Evolutionary conservation across 306 rosid genomes (phyloP).

Genomic region (Arachis hypogaea): DNA sequence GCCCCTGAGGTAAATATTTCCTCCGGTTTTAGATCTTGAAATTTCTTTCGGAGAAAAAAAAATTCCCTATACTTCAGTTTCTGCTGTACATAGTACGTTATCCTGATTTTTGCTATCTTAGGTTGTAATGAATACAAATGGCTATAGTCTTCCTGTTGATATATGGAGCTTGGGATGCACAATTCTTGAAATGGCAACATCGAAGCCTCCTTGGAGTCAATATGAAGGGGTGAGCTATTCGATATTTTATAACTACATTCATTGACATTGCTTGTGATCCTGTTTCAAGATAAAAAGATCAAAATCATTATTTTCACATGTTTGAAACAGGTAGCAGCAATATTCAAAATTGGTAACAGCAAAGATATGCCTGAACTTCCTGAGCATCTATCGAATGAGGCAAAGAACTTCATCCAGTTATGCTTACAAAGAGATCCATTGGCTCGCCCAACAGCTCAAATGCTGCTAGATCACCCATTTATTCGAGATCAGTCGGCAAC

Average conservation of each 20-base stretch:
- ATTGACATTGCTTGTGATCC: background rate
- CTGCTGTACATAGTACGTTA: too few relatives aligned
- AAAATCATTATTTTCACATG: constrained; percentile 31
- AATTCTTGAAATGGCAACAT: constrained; percentile 95
- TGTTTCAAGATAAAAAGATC: constrained; percentile 6
- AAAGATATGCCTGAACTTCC: constrained; percentile 95
- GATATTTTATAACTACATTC: constrained; percentile 10
- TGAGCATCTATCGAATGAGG: constrained; percentile 85
- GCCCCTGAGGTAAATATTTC: constrained; percentile 89
- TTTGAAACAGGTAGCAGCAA: constrained; percentile 85
- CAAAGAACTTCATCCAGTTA: constrained; percentile 68
- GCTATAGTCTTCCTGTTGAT: constrained; percentile 89
- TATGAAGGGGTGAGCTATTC: constrained; percentile 89
- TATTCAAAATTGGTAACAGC: constrained; percentile 97
- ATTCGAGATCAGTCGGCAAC: constrained; percentile 78
- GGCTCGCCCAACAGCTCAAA: constrained; percentile 78
- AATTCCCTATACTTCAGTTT: too few relatives aligned
- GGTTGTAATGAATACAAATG: constrained; percentile 95
- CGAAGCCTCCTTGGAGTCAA: constrained; percentile 97
- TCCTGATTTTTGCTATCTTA: constrained; percentile 32
- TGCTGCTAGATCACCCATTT: constrained; percentile 76
- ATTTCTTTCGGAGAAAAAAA: background rate
- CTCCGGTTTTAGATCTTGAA: background rate
- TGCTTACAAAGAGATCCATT: constrained; percentile 87
- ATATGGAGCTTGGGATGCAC: constrained; percentile 99